Conservation (phyloP, 345 rosid genomes). For the Populus davidiana region DNA sequence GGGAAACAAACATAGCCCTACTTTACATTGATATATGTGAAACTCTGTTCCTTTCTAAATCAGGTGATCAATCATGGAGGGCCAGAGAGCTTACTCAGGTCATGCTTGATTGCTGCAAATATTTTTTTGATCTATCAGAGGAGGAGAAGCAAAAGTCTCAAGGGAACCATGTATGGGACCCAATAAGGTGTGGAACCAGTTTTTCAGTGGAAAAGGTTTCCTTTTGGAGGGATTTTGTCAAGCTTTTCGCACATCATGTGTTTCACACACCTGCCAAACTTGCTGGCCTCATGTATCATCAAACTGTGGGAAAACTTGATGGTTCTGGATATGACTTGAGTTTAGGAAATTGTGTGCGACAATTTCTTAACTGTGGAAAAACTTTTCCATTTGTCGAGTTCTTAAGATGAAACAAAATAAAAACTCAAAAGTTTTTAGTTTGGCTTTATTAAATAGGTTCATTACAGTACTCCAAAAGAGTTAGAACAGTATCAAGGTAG, state of each 20-base stretch:
- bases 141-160: constrained; percentile 44
- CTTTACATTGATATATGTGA: too few species aligned
- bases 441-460: neutral
- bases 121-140: constrained; percentile 44
- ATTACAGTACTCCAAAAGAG: constrained; percentile 29
- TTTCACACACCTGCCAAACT: constrained; percentile 51
- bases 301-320: too few species aligned
- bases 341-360: too few species aligned
- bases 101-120: constrained; percentile 27
- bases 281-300: constrained; percentile 34
- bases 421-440: too few species aligned
- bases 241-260: constrained; percentile 38
- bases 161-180: constrained; percentile 50
- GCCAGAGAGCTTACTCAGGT: constrained; percentile 34
- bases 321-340: too few species aligned
- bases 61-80: constrained; percentile 57
- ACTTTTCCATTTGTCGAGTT: too few species aligned
- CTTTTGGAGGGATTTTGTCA: constrained; percentile 56
- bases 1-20: too few species aligned
- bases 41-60: neutral
- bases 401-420: too few species aligned
- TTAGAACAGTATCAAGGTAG: constrained; percentile 29
- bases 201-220: constrained; percentile 41
- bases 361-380: too few species aligned
- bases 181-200: constrained; percentile 55